Evolutionary conservation across 768 basidiomycete genomes (phyloP), one percentile per base, ranked within the genome.

Genomic region (Lactifluus hygrophoroides): DNA sequence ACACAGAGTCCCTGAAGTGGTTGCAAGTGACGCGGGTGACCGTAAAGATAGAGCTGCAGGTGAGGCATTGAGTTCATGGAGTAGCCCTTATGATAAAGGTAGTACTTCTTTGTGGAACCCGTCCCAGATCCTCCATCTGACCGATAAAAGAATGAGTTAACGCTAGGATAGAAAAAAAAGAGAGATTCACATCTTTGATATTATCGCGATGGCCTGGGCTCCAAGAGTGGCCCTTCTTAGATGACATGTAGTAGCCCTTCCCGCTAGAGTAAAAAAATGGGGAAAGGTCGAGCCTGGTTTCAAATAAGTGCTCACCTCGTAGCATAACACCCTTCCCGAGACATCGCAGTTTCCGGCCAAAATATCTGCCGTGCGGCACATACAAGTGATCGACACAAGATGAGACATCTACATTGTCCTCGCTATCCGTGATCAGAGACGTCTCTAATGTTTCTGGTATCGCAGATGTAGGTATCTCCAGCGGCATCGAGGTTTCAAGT

Each of bases 1-100:
- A 84, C 75, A 3, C 79, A 71, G n/a, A 67, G 67, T 23, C 82
- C 83, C 64, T 84, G 82, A 0, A 84, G 72, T 1, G 76, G 67
- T 35, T 72, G 73, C 47, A 84, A 75, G 56, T 79, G 76, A 23
- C 64, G 68, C 48, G 71, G 68, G 13, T 72, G 72, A 45, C 77
- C 76, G 68, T 80, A 82, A 1, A 85, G 68, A 10, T 75, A 76
- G 25, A 84, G 73, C 83, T 84, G 5, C n/a, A 57, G 56, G 40
- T 32, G 63, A 58, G 30, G n/a, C 21, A 21, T 14, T 57, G 30
- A 50, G 57, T 28, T 42, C 21, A 34, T 46, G 43, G 46, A 14
- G 34, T 28, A 34, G 17, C 4, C 19, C 32, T 46, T 14, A 23
- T 25, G 23, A 16, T 19, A 9, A 27, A 21, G 21, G 6, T 7